A percentile compares a stretch with the other conserved stretches of the same genome.
These are phyloP conservation scores for Linderina pennispora DNA, from an alignment of 192 early-diverging fungal species.

Conservation along the genomic window DNA sequence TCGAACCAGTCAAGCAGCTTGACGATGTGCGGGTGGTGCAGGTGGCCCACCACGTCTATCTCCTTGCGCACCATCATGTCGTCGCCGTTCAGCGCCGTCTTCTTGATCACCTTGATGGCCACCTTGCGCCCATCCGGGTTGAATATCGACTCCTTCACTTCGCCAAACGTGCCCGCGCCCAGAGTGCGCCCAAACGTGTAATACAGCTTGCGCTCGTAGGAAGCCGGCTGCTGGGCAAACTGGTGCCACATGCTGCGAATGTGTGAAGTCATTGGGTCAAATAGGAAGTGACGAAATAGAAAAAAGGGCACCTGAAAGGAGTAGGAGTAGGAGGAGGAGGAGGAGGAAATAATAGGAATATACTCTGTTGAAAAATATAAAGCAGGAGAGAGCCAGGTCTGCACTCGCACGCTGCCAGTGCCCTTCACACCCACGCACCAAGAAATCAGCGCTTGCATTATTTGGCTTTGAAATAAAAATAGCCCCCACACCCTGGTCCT, in stretches of 20 bases:
- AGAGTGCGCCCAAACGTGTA: slow-evolving; percentile 59
- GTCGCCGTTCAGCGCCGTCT: slow-evolving; percentile 72
- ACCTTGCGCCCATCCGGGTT: slow-evolving; percentile 70
- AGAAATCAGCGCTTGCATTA: too few relatives aligned
- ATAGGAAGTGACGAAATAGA: slow-evolving; percentile 1
- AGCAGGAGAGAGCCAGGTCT: too few relatives aligned
- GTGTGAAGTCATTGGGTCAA: slow-evolving; percentile 26
- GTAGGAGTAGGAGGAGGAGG: too few relatives aligned
- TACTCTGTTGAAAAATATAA: too few relatives aligned
- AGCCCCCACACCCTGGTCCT: too few relatives aligned
- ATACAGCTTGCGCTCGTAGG: slow-evolving; percentile 63
- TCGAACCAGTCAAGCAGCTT: slow-evolving; percentile 69
- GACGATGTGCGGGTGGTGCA: slow-evolving; percentile 88
- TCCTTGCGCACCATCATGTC: slow-evolving; percentile 89
- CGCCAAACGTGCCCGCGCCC: slow-evolving; percentile 69
- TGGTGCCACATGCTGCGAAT: slow-evolving; percentile 47
- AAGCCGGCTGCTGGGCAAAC: slow-evolving; percentile 39
- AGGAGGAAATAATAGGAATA: too few relatives aligned
- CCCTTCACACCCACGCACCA: too few relatives aligned
- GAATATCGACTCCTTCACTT: slow-evolving; percentile 59
- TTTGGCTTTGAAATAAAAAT: too few relatives aligned
- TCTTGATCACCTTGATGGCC: slow-evolving; percentile 91
- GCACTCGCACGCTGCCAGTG: too few relatives aligned
- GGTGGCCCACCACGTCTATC: slow-evolving; percentile 75
- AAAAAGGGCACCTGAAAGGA: not conserved